Evolutionary conservation across 2,329 filamentous ascomycete genomes (phyloP).

Genomic region (Botrytis pseudocinerea): DNA sequence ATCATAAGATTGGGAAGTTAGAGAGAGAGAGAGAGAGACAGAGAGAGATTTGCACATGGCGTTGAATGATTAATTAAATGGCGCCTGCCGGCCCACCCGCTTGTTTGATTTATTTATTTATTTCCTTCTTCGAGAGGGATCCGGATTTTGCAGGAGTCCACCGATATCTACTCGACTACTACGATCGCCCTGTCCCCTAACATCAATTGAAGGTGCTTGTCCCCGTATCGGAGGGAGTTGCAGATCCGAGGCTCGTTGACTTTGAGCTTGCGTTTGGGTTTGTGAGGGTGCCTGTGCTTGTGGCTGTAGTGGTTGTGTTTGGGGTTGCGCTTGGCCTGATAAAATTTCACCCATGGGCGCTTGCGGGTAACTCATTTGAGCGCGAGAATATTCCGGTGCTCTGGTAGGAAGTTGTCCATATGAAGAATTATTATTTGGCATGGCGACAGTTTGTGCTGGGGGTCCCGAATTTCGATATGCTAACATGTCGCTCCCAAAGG

Average conservation of each 20-base stretch:
- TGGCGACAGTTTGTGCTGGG: constrained; percentile 28
- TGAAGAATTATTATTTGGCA: constrained; percentile 46
- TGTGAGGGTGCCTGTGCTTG: constrained; percentile 44
- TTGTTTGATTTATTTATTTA: too few species aligned
- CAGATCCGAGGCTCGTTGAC: constrained; percentile 44
- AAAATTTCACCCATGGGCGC: constrained; percentile 55
- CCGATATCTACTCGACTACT: constrained; percentile 59
- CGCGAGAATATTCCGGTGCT: constrained; percentile 45
- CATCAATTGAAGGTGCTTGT: constrained; percentile 35
- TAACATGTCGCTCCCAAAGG: constrained; percentile 33
- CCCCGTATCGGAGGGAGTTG: constrained; percentile 47
- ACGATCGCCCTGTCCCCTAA: constrained; percentile 51
- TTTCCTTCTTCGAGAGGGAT: constrained; percentile 36
- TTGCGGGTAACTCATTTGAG: constrained; percentile 48
- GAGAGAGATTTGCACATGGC: neutral
- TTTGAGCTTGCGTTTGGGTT: constrained; percentile 42
- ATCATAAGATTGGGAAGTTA: neutral
- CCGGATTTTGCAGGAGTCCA: constrained; percentile 60
- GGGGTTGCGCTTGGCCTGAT: constrained; percentile 39
- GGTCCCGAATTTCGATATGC: constrained; percentile 34
- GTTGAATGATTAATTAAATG: neutral
- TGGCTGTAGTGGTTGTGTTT: constrained; percentile 44
- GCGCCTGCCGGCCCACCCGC: too few species aligned
- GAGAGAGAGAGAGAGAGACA: neutral
- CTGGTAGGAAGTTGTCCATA: constrained; percentile 51